Conservation (phyloP, 106 monocot genomes). For the Dendrobium catenatum region DNA sequence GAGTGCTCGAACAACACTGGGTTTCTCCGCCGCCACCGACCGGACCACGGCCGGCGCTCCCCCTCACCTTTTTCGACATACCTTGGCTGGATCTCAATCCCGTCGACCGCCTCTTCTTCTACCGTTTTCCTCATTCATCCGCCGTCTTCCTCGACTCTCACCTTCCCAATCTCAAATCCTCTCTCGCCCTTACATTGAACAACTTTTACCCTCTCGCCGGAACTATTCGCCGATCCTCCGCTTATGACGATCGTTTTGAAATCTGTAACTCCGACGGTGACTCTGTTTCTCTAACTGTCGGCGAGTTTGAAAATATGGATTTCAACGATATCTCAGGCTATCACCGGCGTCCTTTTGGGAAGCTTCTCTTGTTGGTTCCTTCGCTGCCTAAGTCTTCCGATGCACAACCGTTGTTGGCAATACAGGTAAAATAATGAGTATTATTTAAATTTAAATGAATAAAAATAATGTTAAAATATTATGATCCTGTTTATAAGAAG, state of each 20-base stretch:
- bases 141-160: slow-evolving; percentile 15
- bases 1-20: slow-evolving; percentile 5
- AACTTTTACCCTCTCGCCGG: slow-evolving; percentile 55
- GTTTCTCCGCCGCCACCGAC: slow-evolving; percentile 6
- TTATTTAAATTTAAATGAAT: too few relatives aligned
- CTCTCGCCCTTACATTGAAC: slow-evolving; percentile 41
- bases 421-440: neutral
- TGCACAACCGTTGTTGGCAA: neutral
- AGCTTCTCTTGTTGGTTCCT: slow-evolving; percentile 2
- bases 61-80: slow-evolving; percentile 37
- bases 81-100: slow-evolving; percentile 16
- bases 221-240: neutral
- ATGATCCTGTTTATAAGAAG: too few relatives aligned
- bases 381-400: neutral
- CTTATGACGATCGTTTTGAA: neutral
- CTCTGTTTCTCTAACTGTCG: slow-evolving; percentile 14
- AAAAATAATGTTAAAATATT: too few relatives aligned
- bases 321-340: slow-evolving; percentile 3
- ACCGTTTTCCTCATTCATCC: slow-evolving; percentile 5
- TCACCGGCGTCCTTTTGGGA: neutral
- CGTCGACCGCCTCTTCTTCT: slow-evolving; percentile 62
- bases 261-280: neutral
- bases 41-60: slow-evolving; percentile 8
- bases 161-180: slow-evolving; percentile 39
- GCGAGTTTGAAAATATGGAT: neutral